Evolutionary conservation across 2,329 filamentous ascomycete genomes (phyloP).

Genomic region (Keithomyces neogunnii): DNA sequence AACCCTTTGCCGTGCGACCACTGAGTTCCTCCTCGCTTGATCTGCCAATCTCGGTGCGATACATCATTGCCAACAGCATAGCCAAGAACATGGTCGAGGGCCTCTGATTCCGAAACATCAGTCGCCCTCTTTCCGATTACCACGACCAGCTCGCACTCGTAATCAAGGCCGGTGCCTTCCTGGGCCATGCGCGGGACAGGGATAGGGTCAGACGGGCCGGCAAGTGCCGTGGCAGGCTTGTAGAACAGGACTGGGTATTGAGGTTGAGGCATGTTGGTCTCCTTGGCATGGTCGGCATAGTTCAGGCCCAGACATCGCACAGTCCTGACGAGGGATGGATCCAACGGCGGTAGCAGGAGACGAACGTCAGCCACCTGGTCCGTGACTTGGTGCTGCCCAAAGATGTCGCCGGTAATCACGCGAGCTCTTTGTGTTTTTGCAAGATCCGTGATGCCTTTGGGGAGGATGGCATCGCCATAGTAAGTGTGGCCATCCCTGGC

Average conservation of each 20-base stretch:
- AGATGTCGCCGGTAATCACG: conserved; percentile 58
- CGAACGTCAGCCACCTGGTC: conserved; percentile 49
- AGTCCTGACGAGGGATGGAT: conserved; percentile 53
- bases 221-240: conserved; percentile 52
- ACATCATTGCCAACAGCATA: conserved; percentile 73
- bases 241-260: conserved; percentile 65
- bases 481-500: conserved; percentile 61
- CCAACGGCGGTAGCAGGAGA: conserved; percentile 54
- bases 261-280: conserved; percentile 60
- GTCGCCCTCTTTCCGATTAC: conserved; percentile 61
- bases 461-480: conserved; percentile 68
- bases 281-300: conserved; percentile 63
- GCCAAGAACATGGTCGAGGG: conserved; percentile 65
- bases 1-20: conserved; percentile 68
- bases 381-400: conserved; percentile 53
- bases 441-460: conserved; percentile 50
- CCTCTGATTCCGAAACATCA: conserved; percentile 56
- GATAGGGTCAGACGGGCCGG: conserved; percentile 57
- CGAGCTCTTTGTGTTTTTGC: conserved; percentile 51
- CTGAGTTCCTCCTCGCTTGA: conserved; percentile 58
- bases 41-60: conserved; percentile 71
- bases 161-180: conserved; percentile 59
- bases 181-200: conserved; percentile 59
- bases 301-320: conserved; percentile 65
- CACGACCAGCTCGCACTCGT: conserved; percentile 71